Percentiles rank a stretch among this genome's conserved stretches.
phyloP scores from a whole-genome alignment of 768 basidiomycete genomes.

The Leccinum subtestaceum region DNA sequence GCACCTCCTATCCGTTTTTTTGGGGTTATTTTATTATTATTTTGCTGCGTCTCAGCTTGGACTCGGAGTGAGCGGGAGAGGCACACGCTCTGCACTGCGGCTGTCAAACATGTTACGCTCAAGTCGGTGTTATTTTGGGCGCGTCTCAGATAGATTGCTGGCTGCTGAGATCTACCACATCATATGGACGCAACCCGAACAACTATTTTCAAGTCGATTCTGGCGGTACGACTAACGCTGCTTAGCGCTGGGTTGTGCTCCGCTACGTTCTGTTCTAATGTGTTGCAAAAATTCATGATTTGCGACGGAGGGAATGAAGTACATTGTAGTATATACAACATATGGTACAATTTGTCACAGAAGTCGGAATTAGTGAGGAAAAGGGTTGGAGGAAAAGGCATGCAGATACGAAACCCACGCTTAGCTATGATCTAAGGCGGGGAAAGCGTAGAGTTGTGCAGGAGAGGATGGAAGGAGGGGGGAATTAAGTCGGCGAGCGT shows the following conservation, averaged over 20 bases:
- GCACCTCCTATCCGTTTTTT: neutral
- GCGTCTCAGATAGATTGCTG: conserved; percentile 5
- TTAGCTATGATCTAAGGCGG: conserved; percentile 2
- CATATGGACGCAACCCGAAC: neutral
- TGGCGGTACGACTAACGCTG: neutral
- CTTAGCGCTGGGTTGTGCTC: neutral
- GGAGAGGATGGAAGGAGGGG: neutral
- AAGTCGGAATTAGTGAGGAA: neutral
- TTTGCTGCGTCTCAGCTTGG: neutral
- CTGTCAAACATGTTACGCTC: neutral
- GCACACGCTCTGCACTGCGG: neutral
- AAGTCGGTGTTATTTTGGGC: neutral
- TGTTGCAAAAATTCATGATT: neutral
- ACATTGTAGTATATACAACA: conserved; percentile 1
- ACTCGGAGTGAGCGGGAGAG: no score
- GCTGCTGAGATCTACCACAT: neutral
- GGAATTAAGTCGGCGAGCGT: neutral
- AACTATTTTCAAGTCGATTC: neutral
- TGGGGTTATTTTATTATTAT: neutral
- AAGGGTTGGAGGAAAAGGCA: neutral
- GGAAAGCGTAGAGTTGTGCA: neutral
- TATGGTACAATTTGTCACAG: conserved; percentile 1
- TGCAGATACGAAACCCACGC: neutral
- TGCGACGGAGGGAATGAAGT: neutral
- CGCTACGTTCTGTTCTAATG: neutral